Conservation (phyloP, 345 rosid species). For the Euphorbia tirucalli region DNA sequence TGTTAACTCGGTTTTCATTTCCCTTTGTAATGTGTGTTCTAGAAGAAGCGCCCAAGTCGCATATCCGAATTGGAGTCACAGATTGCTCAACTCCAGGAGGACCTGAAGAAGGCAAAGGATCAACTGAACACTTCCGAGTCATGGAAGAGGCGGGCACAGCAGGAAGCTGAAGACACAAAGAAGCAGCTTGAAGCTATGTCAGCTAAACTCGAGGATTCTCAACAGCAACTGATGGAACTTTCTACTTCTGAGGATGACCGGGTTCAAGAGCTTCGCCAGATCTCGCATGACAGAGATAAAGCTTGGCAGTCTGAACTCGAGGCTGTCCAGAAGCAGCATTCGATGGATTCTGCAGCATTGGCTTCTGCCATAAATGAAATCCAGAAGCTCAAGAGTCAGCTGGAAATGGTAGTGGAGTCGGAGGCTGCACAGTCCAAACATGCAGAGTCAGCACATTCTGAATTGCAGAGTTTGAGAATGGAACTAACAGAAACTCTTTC, state of each 20-base stretch:
- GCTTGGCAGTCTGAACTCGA: conserved; percentile 97
- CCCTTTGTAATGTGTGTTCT: conserved; percentile 26
- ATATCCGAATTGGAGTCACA: conserved; percentile 64
- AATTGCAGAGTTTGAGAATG: conserved; percentile 55
- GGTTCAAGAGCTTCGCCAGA: conserved; percentile 70
- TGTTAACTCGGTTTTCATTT: conserved; percentile 5
- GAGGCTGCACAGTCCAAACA: conserved; percentile 59
- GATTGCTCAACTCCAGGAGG: conserved; percentile 73
- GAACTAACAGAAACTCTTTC: conserved; percentile 68
- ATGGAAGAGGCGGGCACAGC: conserved; percentile 59
- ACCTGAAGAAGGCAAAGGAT: conserved; percentile 73
- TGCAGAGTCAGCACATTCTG: conserved; percentile 55
- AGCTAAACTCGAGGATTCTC: conserved; percentile 57
- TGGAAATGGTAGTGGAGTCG: conserved; percentile 59
- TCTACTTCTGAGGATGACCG: conserved; percentile 77
- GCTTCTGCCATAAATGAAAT: conserved; percentile 84
- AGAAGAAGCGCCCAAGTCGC: conserved; percentile 59
- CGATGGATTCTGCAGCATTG: conserved; percentile 75
- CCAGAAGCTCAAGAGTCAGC: conserved; percentile 80
- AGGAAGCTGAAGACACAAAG: conserved; percentile 79
- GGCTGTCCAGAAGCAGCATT: conserved; percentile 83
- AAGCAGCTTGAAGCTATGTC: conserved; percentile 54
- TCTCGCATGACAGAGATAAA: conserved; percentile 86
- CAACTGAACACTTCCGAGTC: conserved; percentile 70
- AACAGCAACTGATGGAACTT: conserved; percentile 67